These are phyloP conservation scores for Helicocarpus griseus DNA, from an alignment of 2,329 filamentous ascomycete species.

Conservation along the genomic window DNA sequence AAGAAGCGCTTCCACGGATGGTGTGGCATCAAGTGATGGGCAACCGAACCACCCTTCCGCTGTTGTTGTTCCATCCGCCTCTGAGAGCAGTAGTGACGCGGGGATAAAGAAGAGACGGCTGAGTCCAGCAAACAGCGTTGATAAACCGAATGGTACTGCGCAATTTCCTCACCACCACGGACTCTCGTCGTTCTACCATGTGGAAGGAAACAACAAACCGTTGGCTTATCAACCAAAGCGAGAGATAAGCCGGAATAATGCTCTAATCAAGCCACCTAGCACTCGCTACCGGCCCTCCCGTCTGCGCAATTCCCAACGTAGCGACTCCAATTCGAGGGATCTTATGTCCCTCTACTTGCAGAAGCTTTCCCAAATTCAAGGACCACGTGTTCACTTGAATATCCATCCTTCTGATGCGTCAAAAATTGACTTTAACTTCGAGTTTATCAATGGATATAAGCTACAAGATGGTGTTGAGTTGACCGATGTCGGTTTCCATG, in stretches of 20 bases:
- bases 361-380: conserved; percentile 19
- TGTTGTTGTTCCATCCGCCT: neutral
- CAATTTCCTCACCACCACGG: conserved; percentile 4
- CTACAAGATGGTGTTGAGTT: conserved; percentile 24
- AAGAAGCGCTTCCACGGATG: neutral
- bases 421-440: conserved; percentile 25
- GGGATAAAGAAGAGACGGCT: neutral
- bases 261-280: neutral
- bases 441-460: conserved; percentile 30
- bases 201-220: neutral
- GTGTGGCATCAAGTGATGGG: neutral
- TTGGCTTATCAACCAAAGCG: neutral
- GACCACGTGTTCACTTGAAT: conserved; percentile 21
- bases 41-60: neutral
- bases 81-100: neutral
- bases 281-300: neutral
- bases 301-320: too few relatives aligned
- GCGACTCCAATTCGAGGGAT: neutral
- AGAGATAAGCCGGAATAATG: neutral
- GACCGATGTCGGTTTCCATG: conserved; percentile 22
- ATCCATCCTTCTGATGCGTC: conserved; percentile 8
- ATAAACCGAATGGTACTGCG: neutral
- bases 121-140: neutral
- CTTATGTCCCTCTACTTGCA: conserved; percentile 10
- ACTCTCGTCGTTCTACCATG: conserved; percentile 3